phyloP scores from a whole-genome alignment of 352 stramenopile genomes.

The Pythium periplocum region DNA sequence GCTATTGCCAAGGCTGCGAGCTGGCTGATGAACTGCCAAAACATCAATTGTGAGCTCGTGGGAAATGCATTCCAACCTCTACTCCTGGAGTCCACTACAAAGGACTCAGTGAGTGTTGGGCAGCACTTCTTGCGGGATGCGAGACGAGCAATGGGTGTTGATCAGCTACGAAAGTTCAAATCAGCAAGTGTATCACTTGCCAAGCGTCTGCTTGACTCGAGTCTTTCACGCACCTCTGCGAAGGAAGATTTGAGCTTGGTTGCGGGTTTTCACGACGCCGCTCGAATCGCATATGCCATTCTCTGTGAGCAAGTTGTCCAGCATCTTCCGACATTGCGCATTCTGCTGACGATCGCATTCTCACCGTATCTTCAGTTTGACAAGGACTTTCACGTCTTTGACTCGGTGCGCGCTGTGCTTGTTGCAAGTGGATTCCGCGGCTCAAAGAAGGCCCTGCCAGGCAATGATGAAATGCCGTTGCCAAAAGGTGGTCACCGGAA shows the following conservation, averaged over 20 bases:
- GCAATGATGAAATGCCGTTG: neutral
- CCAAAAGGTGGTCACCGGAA: too few species aligned
- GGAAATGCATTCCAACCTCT: too few species aligned
- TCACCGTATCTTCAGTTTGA: neutral
- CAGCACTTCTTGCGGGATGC: constrained; percentile 1
- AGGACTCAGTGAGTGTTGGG: neutral
- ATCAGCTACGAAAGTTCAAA: constrained; percentile 2
- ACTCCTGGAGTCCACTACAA: too few species aligned
- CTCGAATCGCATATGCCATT: neutral
- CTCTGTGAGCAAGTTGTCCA: constrained; percentile 1
- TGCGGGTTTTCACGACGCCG: too few species aligned
- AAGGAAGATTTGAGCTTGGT: too few species aligned
- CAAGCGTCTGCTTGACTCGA: neutral
- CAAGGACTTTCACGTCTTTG: too few species aligned
- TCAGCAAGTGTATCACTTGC: constrained; percentile 2
- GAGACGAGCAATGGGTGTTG: constrained; percentile 1
- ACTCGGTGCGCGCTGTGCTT: neutral
- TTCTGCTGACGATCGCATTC: constrained; percentile 1
- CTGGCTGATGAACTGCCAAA: too few species aligned
- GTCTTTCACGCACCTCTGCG: too few species aligned
- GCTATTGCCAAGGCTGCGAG: constrained; percentile 3
- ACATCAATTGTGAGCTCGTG: too few species aligned
- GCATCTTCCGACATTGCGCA: constrained; percentile 1
- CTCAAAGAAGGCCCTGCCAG: constrained; percentile 1
- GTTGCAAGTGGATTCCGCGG: constrained; percentile 3